Percentiles rank a stretch among this genome's conserved stretches.
phyloP scores from a whole-genome alignment of 2,329 filamentous ascomycete genomes.

The Colletotrichum gigasporum region DNA sequence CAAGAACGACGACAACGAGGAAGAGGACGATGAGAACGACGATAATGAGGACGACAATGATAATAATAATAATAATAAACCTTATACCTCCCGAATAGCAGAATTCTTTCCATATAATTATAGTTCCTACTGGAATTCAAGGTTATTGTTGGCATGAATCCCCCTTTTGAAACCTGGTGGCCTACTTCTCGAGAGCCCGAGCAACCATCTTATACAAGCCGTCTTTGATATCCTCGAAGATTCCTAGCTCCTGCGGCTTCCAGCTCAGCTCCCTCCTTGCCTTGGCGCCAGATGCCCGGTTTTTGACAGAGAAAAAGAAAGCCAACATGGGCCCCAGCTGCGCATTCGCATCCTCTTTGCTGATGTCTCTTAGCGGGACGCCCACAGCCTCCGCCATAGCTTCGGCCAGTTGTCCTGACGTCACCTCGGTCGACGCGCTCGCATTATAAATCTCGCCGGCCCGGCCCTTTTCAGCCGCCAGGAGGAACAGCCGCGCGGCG shows the following conservation, averaged over 20 bases:
- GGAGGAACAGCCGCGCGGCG: constrained; percentile 50
- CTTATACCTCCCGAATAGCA: too few relatives aligned
- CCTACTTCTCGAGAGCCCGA: constrained; percentile 20
- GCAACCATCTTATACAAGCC: constrained; percentile 39
- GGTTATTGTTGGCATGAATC: too few relatives aligned
- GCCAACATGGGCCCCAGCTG: constrained; percentile 43
- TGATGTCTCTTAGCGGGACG: constrained; percentile 35
- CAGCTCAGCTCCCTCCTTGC: constrained; percentile 49
- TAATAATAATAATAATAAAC: too few relatives aligned
- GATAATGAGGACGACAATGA: too few relatives aligned
- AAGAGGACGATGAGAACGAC: too few relatives aligned
- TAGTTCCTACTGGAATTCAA: too few relatives aligned
- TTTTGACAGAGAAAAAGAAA: constrained; percentile 43
- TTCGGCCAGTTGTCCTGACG: constrained; percentile 38
- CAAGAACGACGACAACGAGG: too few relatives aligned
- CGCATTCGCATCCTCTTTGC: constrained; percentile 35
- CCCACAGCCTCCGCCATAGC: constrained; percentile 36
- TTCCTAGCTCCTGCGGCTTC: constrained; percentile 41
- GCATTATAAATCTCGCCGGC: constrained; percentile 47
- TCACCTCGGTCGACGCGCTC: constrained; percentile 41
- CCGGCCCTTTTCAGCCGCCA: constrained; percentile 44
- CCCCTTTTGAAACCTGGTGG: too few relatives aligned
- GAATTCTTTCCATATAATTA: too few relatives aligned
- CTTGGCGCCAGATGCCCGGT: constrained; percentile 46
- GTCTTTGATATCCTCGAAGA: constrained; percentile 44